These are phyloP conservation scores for Trichosanthes cucumerina DNA, from an alignment of 306 rosid species.

Conservation along the genomic window DNA sequence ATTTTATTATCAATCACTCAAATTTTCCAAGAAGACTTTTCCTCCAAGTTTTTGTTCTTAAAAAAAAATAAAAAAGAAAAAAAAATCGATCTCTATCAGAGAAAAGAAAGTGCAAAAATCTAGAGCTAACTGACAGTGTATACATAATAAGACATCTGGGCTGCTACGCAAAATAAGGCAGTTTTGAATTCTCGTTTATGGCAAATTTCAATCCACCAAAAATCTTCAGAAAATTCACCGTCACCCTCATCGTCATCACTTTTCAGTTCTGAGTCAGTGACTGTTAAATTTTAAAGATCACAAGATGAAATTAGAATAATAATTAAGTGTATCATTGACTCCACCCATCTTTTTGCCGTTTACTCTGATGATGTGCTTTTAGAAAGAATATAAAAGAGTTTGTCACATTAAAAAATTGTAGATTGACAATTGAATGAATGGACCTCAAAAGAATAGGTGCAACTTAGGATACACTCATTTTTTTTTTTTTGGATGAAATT, in stretches of 20 bases:
- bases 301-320: too few species aligned
- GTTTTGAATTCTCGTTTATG: not conserved
- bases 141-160: not conserved
- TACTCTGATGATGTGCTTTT: too few species aligned
- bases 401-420: too few species aligned
- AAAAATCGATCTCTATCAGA: not conserved
- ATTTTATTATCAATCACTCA: not conserved
- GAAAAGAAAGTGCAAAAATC: not conserved
- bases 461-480: too few species aligned
- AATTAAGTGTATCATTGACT: too few species aligned
- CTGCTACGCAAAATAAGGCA: not conserved
- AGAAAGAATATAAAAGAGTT: too few species aligned
- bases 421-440: too few species aligned
- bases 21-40: not conserved
- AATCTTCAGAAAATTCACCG: not conserved
- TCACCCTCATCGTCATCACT: not conserved
- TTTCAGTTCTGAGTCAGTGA: not conserved
- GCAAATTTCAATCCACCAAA: not conserved
- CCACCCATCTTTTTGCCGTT: too few species aligned
- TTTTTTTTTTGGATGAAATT: too few species aligned
- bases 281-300: too few species aligned
- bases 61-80: not conserved
- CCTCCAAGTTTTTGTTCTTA: not conserved
- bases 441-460: too few species aligned
- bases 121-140: not conserved